Conservation (phyloP, 2,329 filamentous ascomycete genomes). For the Penicillium sp. region DNA sequence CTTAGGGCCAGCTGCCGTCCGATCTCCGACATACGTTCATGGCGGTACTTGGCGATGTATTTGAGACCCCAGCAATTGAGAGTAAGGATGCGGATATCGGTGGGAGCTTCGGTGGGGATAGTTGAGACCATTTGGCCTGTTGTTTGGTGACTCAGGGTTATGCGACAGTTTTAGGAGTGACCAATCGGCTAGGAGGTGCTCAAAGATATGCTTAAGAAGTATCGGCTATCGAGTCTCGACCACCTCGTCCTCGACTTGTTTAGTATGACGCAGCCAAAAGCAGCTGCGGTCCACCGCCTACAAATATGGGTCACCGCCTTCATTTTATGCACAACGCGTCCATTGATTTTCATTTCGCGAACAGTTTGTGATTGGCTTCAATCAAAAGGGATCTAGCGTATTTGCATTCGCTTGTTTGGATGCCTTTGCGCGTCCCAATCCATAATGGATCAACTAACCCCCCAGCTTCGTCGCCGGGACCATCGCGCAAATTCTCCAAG, state of each 20-base stretch:
- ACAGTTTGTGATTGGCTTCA: not conserved
- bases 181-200: not conserved
- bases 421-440: not conserved
- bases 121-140: slow-evolving; percentile 17
- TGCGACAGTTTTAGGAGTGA: not conserved
- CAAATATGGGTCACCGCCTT: slow-evolving; percentile 3
- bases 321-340: not conserved
- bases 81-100: slow-evolving; percentile 72
- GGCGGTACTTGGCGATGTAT: slow-evolving; percentile 72
- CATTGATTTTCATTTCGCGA: slow-evolving; percentile 1
- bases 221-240: not conserved
- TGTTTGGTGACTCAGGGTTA: not conserved
- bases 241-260: not conserved
- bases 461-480: slow-evolving; percentile 35
- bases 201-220: not conserved
- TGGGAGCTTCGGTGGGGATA: slow-evolving; percentile 39
- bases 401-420: slow-evolving; percentile 5
- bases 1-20: slow-evolving; percentile 70
- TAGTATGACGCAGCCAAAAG: slow-evolving; percentile 2
- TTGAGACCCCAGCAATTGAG: slow-evolving; percentile 98
- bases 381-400: slow-evolving; percentile 1
- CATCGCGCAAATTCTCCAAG: slow-evolving; percentile 25
- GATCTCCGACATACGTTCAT: slow-evolving; percentile 76
- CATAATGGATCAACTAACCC: slow-evolving; percentile 26
- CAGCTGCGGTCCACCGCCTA: not conserved